Conservation (phyloP, 768 basidiomycete genomes). For the Leccinellum rugosiceps region DNA sequence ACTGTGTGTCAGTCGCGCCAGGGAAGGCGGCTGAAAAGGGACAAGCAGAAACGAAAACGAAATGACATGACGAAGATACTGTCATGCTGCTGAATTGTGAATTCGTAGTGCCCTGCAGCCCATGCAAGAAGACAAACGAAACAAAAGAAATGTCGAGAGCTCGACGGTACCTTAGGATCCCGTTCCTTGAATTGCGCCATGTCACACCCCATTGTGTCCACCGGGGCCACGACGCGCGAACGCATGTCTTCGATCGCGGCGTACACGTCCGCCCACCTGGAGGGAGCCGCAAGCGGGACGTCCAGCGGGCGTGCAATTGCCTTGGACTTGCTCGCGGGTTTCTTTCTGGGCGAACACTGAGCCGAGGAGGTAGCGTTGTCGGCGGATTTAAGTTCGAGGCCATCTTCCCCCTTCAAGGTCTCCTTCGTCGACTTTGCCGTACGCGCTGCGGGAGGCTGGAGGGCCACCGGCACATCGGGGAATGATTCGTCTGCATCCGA, state of each 20-base stretch:
- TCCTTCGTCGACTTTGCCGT: neutral
- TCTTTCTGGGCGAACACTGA: neutral
- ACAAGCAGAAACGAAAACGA: neutral
- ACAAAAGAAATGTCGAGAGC: too few species aligned
- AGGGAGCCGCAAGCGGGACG: conserved; percentile 65
- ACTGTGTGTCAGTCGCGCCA: neutral
- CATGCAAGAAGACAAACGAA: neutral
- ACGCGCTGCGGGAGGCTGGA: neutral
- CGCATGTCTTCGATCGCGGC: conserved; percentile 76
- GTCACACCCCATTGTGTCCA: conserved; percentile 91
- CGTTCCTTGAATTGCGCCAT: conserved; percentile 59
- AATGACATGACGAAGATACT: neutral
- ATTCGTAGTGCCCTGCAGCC: neutral
- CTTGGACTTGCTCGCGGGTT: conserved; percentile 53
- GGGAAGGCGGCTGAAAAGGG: neutral
- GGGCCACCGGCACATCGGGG: neutral
- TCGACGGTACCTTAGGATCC: conserved; percentile 56
- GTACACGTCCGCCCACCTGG: conserved; percentile 67
- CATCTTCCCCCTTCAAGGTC: neutral
- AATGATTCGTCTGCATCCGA: neutral
- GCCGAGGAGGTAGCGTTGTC: neutral
- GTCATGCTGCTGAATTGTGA: neutral
- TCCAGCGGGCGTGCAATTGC: conserved; percentile 51
- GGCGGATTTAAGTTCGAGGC: neutral
- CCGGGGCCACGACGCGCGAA: conserved; percentile 69